Evolutionary conservation across 306 rosid genomes (phyloP).

Genomic region (Cucurbita pepo): DNA sequence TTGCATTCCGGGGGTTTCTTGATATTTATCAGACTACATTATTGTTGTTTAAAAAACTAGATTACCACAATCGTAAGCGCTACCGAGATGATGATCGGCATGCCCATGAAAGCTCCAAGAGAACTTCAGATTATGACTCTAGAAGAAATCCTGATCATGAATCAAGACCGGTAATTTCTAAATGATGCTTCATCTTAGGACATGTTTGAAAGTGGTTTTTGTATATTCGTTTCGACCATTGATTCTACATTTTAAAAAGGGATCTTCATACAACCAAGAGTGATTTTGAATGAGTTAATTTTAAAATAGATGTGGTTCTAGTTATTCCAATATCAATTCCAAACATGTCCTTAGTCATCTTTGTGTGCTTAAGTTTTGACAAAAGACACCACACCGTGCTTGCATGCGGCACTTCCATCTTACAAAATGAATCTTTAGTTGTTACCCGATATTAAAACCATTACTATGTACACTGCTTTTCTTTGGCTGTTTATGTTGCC

Average conservation of each 20-base stretch:
- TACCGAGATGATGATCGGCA: conserved; percentile 70
- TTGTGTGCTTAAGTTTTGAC: neutral
- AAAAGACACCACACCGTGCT: neutral
- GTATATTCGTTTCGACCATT: neutral
- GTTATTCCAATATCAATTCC: neutral
- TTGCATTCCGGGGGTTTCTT: neutral
- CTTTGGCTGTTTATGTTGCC: neutral
- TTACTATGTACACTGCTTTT: neutral
- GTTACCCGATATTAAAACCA: neutral
- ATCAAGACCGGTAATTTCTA: conserved; percentile 60
- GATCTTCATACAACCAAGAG: neutral
- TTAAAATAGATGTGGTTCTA: neutral
- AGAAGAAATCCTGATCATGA: conserved; percentile 63
- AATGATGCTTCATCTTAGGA: neutral
- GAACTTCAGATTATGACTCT: conserved; percentile 53
- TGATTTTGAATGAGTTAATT: neutral
- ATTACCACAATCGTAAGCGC: conserved; percentile 49
- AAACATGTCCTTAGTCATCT: neutral
- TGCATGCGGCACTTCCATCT: neutral
- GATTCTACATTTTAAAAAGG: neutral
- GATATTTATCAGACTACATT: neutral
- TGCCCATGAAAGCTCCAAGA: conserved; percentile 45
- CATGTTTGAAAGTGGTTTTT: no score
- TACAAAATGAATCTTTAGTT: no score
- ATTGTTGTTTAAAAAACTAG: conserved; percentile 21